Base-by-base conservation (phyloP, 179 eudicot genomes). In the Silene coronaria region DNA sequence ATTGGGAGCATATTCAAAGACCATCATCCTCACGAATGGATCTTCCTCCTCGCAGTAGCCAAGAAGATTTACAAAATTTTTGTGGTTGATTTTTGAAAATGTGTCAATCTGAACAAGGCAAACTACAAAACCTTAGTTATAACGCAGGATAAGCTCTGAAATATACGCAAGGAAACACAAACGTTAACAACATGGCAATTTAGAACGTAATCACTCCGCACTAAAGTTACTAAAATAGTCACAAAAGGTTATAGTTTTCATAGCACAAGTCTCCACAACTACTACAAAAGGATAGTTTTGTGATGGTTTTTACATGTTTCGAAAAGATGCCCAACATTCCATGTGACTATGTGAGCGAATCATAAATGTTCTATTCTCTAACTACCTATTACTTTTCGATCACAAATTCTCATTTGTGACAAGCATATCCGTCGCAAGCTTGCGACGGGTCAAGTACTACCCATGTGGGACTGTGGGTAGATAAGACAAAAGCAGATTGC, bases 1-100 rank as follows among this genome's bases (percentile, higher is more conserved):
- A 61, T 91, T 95, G 6, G 99, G 89, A 66, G 92, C 91, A 82
- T 90, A 95, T 81, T 95, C 99, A 67, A 92, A 95, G 58, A 95
- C 99, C 97, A 92, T 91, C 93, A 95, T 89, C 83, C 99, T 82
- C 21, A 82, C 84, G 79, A 95, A 95, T 46, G 99, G 97, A 66
- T 93, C 86, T 24, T 91, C 84, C 82, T 95, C 97, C 80, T 93
- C 93, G 61, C 97, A 93, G 76, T 85, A 90, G 26, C 99, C 99
- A 70, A 95, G 85, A 73, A 95, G 97, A 78, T 93, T 95, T 59
- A 88, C 85, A 70, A 92, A 92, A 71, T 95, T 95, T 78, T 95
- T 95, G 89, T 95, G 99, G 84, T 92, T 95, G 67, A 90, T 87
- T 67, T 89, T 84, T 11, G 97, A 90, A 48, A 95, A 69, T 30